Evolutionary conservation across 495 filamentous ascomycete genomes (phyloP).

Genomic region (Bombardia bombarda): DNA sequence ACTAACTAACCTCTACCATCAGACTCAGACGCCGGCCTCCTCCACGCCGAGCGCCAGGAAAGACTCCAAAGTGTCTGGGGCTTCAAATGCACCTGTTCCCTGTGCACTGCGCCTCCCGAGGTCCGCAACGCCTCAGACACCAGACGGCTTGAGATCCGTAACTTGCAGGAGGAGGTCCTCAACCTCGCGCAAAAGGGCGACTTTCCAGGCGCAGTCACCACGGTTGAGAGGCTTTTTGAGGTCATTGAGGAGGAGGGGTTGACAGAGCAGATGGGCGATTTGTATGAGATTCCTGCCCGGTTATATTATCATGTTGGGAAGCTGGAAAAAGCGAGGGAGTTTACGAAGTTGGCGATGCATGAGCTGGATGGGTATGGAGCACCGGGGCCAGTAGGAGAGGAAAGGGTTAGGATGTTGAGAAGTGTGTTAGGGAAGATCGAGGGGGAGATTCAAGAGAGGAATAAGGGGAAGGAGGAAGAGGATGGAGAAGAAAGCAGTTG

Average conservation of each 20-base stretch:
- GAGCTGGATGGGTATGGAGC: slow-evolving; percentile 16
- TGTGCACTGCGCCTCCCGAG: slow-evolving; percentile 15
- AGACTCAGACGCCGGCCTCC: slow-evolving; percentile 22
- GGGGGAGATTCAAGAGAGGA: slow-evolving; percentile 4
- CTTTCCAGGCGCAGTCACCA: slow-evolving; percentile 16
- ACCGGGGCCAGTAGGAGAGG: slow-evolving; percentile 25
- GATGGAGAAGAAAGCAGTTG: no score
- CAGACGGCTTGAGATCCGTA: slow-evolving; percentile 12
- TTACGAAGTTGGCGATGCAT: slow-evolving; percentile 11
- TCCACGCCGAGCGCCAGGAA: slow-evolving; percentile 20
- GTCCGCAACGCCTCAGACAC: slow-evolving; percentile 15
- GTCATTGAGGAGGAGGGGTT: slow-evolving; percentile 20
- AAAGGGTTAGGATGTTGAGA: slow-evolving; percentile 6
- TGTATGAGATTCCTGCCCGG: slow-evolving; percentile 24
- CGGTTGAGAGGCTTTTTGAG: slow-evolving; percentile 13
- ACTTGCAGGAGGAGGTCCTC: slow-evolving; percentile 16
- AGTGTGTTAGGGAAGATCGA: slow-evolving; percentile 3
- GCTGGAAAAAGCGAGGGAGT: slow-evolving; percentile 19
- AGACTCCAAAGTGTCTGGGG: slow-evolving; percentile 22
- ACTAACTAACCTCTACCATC: background rate
- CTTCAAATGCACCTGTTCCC: slow-evolving; percentile 24
- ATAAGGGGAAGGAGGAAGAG: background rate
- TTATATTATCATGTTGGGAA: slow-evolving; percentile 25
- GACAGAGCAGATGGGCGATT: slow-evolving; percentile 18
- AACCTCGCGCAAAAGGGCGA: slow-evolving; percentile 17